Evolutionary conservation across 1,284 basidiomycete genomes (phyloP).

Genomic region (Papiliotrema flavescens): DNA sequence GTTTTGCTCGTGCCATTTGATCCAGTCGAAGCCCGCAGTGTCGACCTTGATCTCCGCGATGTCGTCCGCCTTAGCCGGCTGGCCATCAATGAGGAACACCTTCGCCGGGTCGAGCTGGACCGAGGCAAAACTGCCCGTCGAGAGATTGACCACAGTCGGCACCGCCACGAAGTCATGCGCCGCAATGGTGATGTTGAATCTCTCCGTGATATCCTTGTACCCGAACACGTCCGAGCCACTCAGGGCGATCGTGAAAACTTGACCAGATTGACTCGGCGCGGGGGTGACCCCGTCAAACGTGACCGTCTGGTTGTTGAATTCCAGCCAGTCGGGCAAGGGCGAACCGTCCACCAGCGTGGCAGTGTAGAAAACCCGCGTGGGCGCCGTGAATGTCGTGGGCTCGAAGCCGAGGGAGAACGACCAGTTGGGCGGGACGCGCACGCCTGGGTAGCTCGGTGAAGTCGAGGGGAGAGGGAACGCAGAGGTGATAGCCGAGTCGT

Average conservation of each 20-base stretch:
- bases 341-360: slow-evolving; percentile 64
- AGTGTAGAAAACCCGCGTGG: slow-evolving; percentile 60
- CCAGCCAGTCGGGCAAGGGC: slow-evolving; percentile 70
- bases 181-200: slow-evolving; percentile 62
- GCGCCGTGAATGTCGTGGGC: slow-evolving; percentile 60
- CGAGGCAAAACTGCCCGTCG: slow-evolving; percentile 64
- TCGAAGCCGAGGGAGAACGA: slow-evolving; percentile 87
- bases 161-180: slow-evolving; percentile 14
- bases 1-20: slow-evolving; percentile 59
- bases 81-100: slow-evolving; percentile 58
- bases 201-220: slow-evolving; percentile 53
- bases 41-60: slow-evolving; percentile 40
- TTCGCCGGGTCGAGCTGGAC: slow-evolving; percentile 55
- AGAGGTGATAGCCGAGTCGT: slow-evolving; percentile 42
- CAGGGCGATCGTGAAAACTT: slow-evolving; percentile 48
- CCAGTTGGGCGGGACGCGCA: slow-evolving; percentile 78
- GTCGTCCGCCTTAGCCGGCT: slow-evolving; percentile 12
- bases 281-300: slow-evolving; percentile 81
- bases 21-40: slow-evolving; percentile 58
- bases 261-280: slow-evolving; percentile 9
- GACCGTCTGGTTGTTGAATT: slow-evolving; percentile 62
- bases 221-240: slow-evolving; percentile 63
- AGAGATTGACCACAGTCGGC: slow-evolving; percentile 55
- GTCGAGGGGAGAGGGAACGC: slow-evolving; percentile 59
- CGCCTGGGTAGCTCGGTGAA: slow-evolving; percentile 60